Conservation (phyloP, 345 rosid genomes). For the Syzygium grande region DNA sequence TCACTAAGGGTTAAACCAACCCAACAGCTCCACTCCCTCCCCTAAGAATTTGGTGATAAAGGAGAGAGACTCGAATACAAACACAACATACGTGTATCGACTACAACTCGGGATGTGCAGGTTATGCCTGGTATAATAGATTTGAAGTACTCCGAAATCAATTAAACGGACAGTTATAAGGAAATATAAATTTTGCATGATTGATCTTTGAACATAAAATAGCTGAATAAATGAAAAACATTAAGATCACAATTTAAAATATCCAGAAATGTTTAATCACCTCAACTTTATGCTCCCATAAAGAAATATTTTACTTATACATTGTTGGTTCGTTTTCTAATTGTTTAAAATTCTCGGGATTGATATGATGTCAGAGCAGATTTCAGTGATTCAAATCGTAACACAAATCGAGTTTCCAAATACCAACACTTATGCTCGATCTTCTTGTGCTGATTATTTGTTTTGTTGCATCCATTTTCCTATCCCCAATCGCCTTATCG, state of each 20-base stretch:
- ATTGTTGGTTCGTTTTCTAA: background rate
- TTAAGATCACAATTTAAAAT: background rate
- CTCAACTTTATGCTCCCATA: background rate
- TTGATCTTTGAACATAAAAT: too few species aligned
- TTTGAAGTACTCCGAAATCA: background rate
- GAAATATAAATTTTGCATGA: background rate
- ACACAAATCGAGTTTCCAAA: background rate
- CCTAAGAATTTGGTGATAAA: background rate
- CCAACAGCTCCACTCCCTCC: background rate
- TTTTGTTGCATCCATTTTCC: background rate
- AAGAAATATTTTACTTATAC: background rate
- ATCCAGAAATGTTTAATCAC: background rate
- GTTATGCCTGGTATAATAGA: background rate
- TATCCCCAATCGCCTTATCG: fast-evolving
- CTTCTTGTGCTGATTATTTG: background rate
- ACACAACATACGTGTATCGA: background rate
- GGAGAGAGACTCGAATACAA: background rate
- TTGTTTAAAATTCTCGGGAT: background rate
- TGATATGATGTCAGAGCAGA: background rate
- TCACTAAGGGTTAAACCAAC: background rate
- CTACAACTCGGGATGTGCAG: background rate
- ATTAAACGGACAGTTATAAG: too few species aligned
- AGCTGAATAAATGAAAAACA: background rate
- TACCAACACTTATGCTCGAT: background rate
- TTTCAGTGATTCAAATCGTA: background rate